Conservation (phyloP, 768 basidiomycete genomes). For the Phlegmacium glaucopus region DNA sequence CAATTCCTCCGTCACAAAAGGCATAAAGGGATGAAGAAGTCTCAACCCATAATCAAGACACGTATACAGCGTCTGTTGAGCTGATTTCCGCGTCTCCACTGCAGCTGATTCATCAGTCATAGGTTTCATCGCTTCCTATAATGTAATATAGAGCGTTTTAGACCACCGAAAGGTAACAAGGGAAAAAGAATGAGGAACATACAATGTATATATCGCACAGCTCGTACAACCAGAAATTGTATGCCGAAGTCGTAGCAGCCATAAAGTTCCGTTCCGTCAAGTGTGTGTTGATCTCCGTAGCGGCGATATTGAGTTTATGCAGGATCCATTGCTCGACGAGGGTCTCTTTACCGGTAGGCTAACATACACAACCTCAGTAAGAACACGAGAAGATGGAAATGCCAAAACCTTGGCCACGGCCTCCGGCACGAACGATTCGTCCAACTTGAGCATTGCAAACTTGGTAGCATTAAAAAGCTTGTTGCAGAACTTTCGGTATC, state of each 20-base stretch:
- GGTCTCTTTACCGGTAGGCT: slow-evolving; percentile 89
- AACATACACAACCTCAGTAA: slow-evolving; percentile 7
- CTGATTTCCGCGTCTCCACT: slow-evolving; percentile 62
- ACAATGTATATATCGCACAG: slow-evolving; percentile 99
- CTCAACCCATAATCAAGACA: slow-evolving; percentile 90
- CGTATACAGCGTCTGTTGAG: slow-evolving; percentile 94
- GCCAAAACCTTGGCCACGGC: slow-evolving; percentile 56
- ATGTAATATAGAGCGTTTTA: neutral
- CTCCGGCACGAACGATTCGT: slow-evolving; percentile 76
- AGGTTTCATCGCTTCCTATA: slow-evolving; percentile 96
- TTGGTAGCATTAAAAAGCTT: slow-evolving; percentile 99
- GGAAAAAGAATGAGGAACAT: slow-evolving; percentile 22
- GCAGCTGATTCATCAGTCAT: slow-evolving; percentile 84
- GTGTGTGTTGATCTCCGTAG: slow-evolving; percentile 69
- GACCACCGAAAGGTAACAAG: neutral
- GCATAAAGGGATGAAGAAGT: slow-evolving; percentile 97
- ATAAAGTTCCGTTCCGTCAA: slow-evolving; percentile 89
- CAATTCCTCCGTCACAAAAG: slow-evolving; percentile 96
- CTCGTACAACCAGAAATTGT: slow-evolving; percentile 98
- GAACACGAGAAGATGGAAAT: neutral
- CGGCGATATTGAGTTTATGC: slow-evolving; percentile 86
- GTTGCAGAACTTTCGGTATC: slow-evolving; percentile 99
- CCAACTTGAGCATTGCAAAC: slow-evolving; percentile 98
- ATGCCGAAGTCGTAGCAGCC: slow-evolving; percentile 76
- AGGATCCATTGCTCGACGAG: slow-evolving; percentile 95